These are phyloP conservation scores for Colletotrichum sp. DNA, from an alignment of 2,329 filamentous ascomycete species.

Conservation along the genomic window DNA sequence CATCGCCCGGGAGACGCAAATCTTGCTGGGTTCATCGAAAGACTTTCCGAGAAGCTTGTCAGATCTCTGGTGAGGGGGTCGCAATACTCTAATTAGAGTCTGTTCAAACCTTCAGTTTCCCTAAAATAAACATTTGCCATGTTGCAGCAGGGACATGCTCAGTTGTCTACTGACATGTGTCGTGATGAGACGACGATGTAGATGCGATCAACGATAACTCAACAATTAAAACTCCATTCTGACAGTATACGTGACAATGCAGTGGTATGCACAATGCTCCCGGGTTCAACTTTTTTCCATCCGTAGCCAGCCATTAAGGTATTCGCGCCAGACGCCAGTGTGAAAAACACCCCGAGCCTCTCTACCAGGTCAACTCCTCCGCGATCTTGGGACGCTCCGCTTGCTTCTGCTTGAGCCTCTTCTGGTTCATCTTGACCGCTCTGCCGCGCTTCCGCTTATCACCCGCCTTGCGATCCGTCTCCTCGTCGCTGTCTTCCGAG, in stretches of 20 bases:
- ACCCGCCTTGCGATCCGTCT: slow-evolving; percentile 59
- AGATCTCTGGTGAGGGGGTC: background rate
- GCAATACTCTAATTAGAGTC: background rate
- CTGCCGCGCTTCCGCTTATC: slow-evolving; percentile 60
- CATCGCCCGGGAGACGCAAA: background rate
- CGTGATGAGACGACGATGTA: background rate
- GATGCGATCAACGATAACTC: background rate
- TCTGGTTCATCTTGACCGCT: slow-evolving; percentile 52
- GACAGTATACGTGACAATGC: slow-evolving; percentile 7
- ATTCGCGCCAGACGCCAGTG: slow-evolving; percentile 17
- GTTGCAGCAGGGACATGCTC: background rate
- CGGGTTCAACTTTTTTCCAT: slow-evolving; percentile 10
- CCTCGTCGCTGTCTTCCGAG: slow-evolving; percentile 61
- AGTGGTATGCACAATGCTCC: slow-evolving; percentile 11
- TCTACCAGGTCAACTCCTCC: slow-evolving; percentile 48
- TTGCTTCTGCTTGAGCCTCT: slow-evolving; percentile 45
- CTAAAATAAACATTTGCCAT: background rate
- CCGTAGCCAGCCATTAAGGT: slow-evolving; percentile 20
- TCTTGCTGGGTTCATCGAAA: background rate
- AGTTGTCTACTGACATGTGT: background rate
- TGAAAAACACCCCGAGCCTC: slow-evolving; percentile 3
- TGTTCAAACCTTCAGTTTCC: background rate
- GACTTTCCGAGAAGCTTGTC: background rate
- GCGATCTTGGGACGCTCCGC: slow-evolving; percentile 50
- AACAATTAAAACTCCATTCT: slow-evolving; percentile 3